Conservation (phyloP, 345 rosid genomes). For the Rhodamnia argentea region DNA sequence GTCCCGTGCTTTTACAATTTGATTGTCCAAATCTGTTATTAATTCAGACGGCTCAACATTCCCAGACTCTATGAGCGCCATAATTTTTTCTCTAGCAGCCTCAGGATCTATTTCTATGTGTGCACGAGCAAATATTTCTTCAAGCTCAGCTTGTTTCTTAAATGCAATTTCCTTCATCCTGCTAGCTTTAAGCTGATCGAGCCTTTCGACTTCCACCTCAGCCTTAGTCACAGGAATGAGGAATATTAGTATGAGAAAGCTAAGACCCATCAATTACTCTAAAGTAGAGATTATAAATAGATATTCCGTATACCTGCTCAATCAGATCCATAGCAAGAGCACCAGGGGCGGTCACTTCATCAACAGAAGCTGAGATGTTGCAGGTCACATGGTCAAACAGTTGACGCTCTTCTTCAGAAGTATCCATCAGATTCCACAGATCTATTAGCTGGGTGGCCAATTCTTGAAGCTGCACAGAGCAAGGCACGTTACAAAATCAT, state of each 20-base stretch:
- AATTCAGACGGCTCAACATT: conserved; percentile 85
- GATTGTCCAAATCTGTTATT: conserved; percentile 89
- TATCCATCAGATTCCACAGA: conserved; percentile 98
- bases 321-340: conserved; percentile 87
- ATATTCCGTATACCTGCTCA: conserved; percentile 49
- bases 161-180: conserved; percentile 96
- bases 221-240: conserved; percentile 31
- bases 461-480: conserved; percentile 76
- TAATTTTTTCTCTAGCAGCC: conserved; percentile 81
- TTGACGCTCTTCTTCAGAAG: conserved; percentile 75
- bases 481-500: background rate
- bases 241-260: background rate
- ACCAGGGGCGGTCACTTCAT: conserved; percentile 71
- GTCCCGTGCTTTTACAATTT: conserved; percentile 81
- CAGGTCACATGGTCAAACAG: conserved; percentile 83
- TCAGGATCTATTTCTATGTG: conserved; percentile 78
- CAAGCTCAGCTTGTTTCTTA: conserved; percentile 89
- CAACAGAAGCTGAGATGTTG: conserved; percentile 75
- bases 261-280: background rate
- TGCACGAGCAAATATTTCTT: conserved; percentile 73
- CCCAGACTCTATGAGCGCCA: conserved; percentile 79
- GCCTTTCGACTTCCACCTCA: conserved; percentile 90
- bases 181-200: conserved; percentile 91
- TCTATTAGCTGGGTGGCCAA: conserved; percentile 76
- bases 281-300: background rate